Evolutionary conservation across 805 yeast species (phyloP), one percentile per base, ranked within the genome.

Genomic region (Wickerhamomyces bisporus): DNA sequence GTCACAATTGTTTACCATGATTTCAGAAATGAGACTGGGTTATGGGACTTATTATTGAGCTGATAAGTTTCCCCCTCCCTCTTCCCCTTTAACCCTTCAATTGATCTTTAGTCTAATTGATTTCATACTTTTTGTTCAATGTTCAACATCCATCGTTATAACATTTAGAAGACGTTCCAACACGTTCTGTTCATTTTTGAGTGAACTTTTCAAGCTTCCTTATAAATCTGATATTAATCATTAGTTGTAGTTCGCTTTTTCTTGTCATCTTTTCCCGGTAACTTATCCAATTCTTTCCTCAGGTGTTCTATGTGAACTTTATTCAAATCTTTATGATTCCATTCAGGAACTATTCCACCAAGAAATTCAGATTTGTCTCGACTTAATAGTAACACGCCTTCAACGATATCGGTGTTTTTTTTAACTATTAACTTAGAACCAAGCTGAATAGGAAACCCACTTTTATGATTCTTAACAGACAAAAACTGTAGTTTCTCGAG

Each of bases 1-100:
- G 87, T 88, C n/a, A 82, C 96, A 30, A 70, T 91, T 44, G 81
- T 91, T 23, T 87, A 86, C 57, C 96, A 89, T 55, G 91, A 89
- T 54, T 87, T 71, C 61, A 75, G 76, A 34, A 73, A 80, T 38
- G 86, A 80, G 50, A 65, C 71, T 41, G 94, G 80, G 1, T 68
- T 88, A 35, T 88, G 97, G 97, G 80, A 79, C 17, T 49, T 76
- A 35, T 59, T 85, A 26, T 45, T 66, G 41, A 32, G 36, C 13
- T 51, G 36, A 42, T 27, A 14, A 19, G 2, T 21, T 21, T 15
- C 14, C 4, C 15, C n/a, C n/a, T n/a, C n/a, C n/a, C n/a, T n/a
- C n/a, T n/a, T n/a, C n/a, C n/a, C n/a, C n/a, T n/a, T n/a, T n/a
- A n/a, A n/a, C n/a, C n/a, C n/a, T n/a, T n/a, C n/a, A n/a, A n/a